Evolutionary conservation across 768 basidiomycete genomes (phyloP).

Genomic region (Myochromella boudieri): DNA sequence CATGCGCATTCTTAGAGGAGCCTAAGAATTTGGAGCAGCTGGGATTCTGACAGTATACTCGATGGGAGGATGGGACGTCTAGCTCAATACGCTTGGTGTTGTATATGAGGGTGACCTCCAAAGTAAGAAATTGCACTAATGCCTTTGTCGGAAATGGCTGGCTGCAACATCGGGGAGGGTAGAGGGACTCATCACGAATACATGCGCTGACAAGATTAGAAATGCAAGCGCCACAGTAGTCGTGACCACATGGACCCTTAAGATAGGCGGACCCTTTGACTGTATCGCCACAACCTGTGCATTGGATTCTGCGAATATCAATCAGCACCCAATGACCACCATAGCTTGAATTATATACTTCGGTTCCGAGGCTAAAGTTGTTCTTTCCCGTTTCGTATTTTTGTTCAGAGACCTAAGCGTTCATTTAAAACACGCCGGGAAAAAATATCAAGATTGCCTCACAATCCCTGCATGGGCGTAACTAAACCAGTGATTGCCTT

Average conservation of each 20-base stretch:
- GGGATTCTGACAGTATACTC: conserved; percentile 27
- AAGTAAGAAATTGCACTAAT: conserved; percentile 7
- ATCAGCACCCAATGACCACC: too few relatives aligned
- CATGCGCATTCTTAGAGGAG: conserved; percentile 17
- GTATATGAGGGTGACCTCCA: conserved; percentile 3
- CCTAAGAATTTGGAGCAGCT: conserved; percentile 45
- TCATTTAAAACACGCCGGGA: background rate
- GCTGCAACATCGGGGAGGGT: conserved; percentile 43
- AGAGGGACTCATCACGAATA: conserved; percentile 38
- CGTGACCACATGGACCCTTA: conserved; percentile 36
- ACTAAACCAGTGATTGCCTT: background rate
- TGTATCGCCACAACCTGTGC: conserved; percentile 16
- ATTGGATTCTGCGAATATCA: conserved; percentile 10
- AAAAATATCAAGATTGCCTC: background rate
- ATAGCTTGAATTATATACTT: background rate
- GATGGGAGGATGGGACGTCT: conserved; percentile 13
- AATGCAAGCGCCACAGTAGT: conserved; percentile 35
- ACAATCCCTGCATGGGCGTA: background rate
- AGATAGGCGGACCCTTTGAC: conserved; percentile 7
- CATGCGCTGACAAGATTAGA: conserved; percentile 30
- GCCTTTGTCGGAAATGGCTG: conserved; percentile 21
- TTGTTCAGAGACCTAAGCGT: background rate
- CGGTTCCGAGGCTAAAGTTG: background rate
- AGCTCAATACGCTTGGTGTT: conserved; percentile 16
- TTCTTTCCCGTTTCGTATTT: background rate